Evolutionary conservation across 140 eudicot species (phyloP), one percentile per base, ranked within the genome.

Genomic region (Flaveria floridana): DNA sequence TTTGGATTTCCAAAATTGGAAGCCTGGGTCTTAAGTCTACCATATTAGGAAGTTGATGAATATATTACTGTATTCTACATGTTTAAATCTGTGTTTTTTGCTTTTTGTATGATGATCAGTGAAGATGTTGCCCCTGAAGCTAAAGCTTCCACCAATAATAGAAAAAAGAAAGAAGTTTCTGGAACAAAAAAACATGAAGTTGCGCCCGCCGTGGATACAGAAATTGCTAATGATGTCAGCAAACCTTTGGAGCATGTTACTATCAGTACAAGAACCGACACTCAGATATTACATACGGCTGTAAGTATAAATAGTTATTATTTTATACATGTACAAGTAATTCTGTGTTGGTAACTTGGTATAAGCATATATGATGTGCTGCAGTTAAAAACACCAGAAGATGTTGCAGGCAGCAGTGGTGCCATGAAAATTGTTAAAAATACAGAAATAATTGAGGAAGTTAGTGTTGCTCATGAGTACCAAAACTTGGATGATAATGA

Each of bases 311-410:
- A 23, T 13, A 39, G 23, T 58, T 58, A 23, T 41, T 61, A 12
- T 57, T 20, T 41, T 23, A 0, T 37, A 64, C 9, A 14, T 69
- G 4, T 62, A 46, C 56, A 34, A 42, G 56, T 46, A 41, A 18
- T 41, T 19, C 0, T 41, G 3, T 41, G 52, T 16, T 66, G 71
- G 71, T 66, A 18, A 66, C 71, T 39, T 37, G 70, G 51, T 65
- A 64, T 64, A 41, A 10, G 1, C 71, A 10, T 19, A 66, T 66
- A 66, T 66, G 10, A 10, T 73, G 15, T 72, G 21, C 37, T 77
- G 84, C 87, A 85, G 92, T 80, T 74, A n/a, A 80, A 78, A 69
- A 16, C 85, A 70, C 68, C 84, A 13, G 84, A 44, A 21, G 78
- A 82, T 65, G 68, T 53, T 44, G 79, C 70, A 21, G 88, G 68